Conservation (phyloP, 1,284 basidiomycete species). For the Ceratobasidium sp. region DNA sequence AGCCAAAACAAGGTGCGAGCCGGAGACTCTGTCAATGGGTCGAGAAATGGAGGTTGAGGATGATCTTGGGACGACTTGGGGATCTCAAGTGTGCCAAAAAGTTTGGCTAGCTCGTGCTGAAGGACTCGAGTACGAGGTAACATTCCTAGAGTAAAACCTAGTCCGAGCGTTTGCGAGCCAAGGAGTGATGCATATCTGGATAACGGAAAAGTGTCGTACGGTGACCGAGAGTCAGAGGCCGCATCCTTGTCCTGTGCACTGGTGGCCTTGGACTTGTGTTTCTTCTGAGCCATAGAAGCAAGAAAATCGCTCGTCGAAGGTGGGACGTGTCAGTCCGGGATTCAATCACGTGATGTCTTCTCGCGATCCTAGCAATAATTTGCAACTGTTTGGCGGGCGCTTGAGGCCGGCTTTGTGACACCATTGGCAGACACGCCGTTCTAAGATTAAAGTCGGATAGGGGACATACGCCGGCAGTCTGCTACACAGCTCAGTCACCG, state of each 20-base stretch:
- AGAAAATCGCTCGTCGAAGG: background rate
- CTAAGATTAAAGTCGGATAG: no score
- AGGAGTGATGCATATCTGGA: constrained; percentile 77
- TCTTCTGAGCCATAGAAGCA: constrained; percentile 19
- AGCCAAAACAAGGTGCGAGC: constrained; percentile 72
- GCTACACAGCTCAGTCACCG: background rate
- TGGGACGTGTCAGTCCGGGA: constrained; percentile 8
- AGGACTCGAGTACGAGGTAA: constrained; percentile 70
- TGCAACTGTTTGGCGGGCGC: no score
- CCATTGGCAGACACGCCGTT: no score
- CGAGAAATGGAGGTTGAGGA: constrained; percentile 75
- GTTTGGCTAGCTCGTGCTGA: constrained; percentile 51
- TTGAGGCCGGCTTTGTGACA: no score
- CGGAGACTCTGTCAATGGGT: constrained; percentile 75
- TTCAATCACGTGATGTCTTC: background rate
- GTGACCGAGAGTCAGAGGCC: background rate
- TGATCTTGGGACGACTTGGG: constrained; percentile 66
- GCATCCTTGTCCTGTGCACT: background rate
- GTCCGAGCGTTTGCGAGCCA: constrained; percentile 76
- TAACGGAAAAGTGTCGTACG: constrained; percentile 53
- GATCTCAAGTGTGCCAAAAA: constrained; percentile 45
- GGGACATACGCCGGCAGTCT: no score
- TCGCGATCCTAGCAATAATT: no score
- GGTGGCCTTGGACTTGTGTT: constrained; percentile 13
- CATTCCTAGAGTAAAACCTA: constrained; percentile 74